Base-by-base conservation (phyloP, 768 basidiomycete species). In the Glaciozyma martinii region DNA sequence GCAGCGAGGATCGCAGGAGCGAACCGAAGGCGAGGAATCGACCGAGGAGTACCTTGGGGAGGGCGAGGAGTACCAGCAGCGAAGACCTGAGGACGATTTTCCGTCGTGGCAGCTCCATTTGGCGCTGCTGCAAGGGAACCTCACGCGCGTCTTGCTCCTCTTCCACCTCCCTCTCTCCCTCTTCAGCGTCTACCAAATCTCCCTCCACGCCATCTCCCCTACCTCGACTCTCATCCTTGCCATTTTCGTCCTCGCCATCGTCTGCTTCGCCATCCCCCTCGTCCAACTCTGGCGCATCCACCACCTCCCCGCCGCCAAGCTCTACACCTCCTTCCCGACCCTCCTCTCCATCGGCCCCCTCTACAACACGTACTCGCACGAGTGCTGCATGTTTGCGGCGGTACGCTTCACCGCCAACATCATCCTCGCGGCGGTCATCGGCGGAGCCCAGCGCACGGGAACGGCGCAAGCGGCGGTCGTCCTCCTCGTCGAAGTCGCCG, bases 81-180 rank as follows among this genome's bases (percentile, higher is more conserved):
- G 60, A 7, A 57, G 57, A 10, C 58, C 63, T 4, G 61, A 63
- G 40, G 52, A 65, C 32, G 27, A 52, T 27, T 56, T 43, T 23
- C 60, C 65, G n/a, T 53, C 60, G 12, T 66, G 65, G 65, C 33
- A 32, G n/a, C 60, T 70, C 1, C 65, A 70, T 52, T 50, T 59
- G 55, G 56, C 63, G 3, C 65, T 60, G 23, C 67, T 64, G 2
- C 60, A 67, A 18, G 94, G 94, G 53, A 97, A 95, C 76, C 84
- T 97, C 65, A 85, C 93, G 64, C 88, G 94, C 65, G 80, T 97
- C 62, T 83, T 98, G 50, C 81, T 95, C 46, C 79, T 93, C 42
- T 98, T 99, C 78, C 94, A 99, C 77, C 83, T 97, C 25, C 94
- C 94, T 10, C 82, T 98, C 64, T 94, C 91, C 43, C 83, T 90